Evolutionary conservation across 2,329 filamentous ascomycete species (phyloP).

Genomic region (Colletotrichum camelliae): DNA sequence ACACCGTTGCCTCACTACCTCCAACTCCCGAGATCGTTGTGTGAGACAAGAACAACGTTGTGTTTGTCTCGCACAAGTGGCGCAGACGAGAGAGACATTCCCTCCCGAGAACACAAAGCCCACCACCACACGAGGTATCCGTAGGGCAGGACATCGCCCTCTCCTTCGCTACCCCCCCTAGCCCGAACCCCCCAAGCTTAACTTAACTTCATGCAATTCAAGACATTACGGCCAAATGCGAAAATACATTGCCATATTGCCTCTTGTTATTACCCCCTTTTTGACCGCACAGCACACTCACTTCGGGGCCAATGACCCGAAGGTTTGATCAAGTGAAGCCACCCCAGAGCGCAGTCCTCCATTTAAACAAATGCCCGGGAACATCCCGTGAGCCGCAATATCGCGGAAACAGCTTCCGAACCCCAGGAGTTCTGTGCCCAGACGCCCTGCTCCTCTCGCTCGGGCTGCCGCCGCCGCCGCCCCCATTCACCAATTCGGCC

Average conservation of each 20-base stretch:
- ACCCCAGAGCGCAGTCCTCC: neutral
- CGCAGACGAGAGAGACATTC: neutral
- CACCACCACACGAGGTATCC: neutral
- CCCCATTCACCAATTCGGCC: neutral
- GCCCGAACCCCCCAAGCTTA: conserved; percentile 7
- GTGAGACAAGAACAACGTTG: neutral
- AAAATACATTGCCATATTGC: neutral
- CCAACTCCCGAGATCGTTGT: neutral
- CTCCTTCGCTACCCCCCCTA: neutral
- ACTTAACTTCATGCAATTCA: conserved; percentile 14
- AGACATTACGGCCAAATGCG: neutral
- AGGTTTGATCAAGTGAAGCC: neutral
- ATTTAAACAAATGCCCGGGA: neutral
- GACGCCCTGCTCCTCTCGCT: conserved; percentile 40
- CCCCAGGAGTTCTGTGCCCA: conserved; percentile 23
- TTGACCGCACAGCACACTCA: neutral
- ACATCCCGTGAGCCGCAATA: conserved; percentile 10
- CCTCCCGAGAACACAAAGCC: neutral
- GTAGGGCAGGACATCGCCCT: neutral
- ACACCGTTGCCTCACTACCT: neutral
- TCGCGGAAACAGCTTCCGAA: conserved; percentile 6
- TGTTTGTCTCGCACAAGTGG: neutral
- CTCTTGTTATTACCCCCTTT: neutral
- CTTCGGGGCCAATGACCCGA: neutral
- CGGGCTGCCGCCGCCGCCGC: neutral